Conservation (phyloP, 106 monocot species). For the Triglochin maritima region DNA sequence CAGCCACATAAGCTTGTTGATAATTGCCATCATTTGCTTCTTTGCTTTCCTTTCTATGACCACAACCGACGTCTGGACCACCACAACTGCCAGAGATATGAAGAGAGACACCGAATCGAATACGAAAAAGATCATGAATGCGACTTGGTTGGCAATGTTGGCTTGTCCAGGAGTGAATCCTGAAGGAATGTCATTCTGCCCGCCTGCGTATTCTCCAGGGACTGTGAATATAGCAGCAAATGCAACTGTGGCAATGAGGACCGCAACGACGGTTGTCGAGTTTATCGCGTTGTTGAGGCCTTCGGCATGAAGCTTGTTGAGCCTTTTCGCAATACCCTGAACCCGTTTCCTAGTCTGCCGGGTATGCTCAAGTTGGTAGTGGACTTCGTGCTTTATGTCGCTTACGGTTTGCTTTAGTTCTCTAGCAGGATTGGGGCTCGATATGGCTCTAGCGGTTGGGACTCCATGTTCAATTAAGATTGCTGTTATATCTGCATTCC, state of each 20-base stretch:
- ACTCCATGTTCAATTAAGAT: constrained; percentile 43
- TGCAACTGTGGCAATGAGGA: constrained; percentile 84
- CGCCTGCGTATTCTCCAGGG: constrained; percentile 55
- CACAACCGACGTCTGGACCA: constrained; percentile 89
- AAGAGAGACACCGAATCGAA: constrained; percentile 77
- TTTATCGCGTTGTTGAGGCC: constrained; percentile 96
- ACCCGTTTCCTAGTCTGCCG: constrained; percentile 61
- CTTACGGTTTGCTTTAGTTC: constrained; percentile 76
- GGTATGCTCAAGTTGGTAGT: constrained; percentile 67
- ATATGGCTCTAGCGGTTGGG: constrained; percentile 34
- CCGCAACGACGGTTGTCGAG: constrained; percentile 85
- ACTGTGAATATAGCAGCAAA: constrained; percentile 85
- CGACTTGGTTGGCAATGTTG: constrained; percentile 44
- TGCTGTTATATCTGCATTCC: constrained; percentile 29
- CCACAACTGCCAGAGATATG: constrained; percentile 84
- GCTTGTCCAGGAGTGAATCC: constrained; percentile 56
- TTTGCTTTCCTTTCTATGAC: constrained; percentile 74
- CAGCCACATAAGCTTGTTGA: constrained; percentile 94
- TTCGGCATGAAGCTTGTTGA: constrained; percentile 76
- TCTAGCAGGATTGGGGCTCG: constrained; percentile 31
- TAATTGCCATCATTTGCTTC: constrained; percentile 90
- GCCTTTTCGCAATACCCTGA: constrained; percentile 57
- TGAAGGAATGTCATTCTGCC: constrained; percentile 25
- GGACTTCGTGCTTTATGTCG: constrained; percentile 90
- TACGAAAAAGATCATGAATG: constrained; percentile 86